A percentile compares a stretch with the other conserved stretches of the same genome.
phyloP scores from a whole-genome alignment of 2,329 filamentous ascomycete genomes.

The Colletotrichum acutatum region DNA sequence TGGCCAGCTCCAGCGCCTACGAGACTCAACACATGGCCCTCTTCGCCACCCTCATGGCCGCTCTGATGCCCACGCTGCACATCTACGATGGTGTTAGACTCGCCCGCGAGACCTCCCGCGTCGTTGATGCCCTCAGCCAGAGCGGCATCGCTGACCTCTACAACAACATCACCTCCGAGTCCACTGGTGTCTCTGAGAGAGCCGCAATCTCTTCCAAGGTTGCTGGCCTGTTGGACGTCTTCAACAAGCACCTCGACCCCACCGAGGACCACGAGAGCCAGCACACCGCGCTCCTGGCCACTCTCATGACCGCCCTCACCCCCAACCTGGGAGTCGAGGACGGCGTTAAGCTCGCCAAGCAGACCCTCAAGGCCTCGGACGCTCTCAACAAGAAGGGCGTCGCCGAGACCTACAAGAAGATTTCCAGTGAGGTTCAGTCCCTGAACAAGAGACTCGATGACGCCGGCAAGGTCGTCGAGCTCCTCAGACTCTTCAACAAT shows the following conservation, averaged over 20 bases:
- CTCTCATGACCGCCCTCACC: conserved; percentile 79
- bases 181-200: conserved; percentile 73
- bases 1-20: conserved; percentile 86
- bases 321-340: conserved; percentile 91
- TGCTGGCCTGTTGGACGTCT: conserved; percentile 75
- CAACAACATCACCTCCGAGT: conserved; percentile 70
- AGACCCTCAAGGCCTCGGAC: conserved; percentile 85
- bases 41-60: conserved; percentile 84
- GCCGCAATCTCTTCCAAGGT: conserved; percentile 79
- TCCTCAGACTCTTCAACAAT: conserved; percentile 82
- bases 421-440: conserved; percentile 70
- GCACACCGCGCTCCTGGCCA: conserved; percentile 91
- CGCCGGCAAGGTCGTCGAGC: conserved; percentile 75
- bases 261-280: conserved; percentile 92
- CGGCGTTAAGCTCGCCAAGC: conserved; percentile 82
- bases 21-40: conserved; percentile 96
- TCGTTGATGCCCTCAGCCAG: conserved; percentile 85
- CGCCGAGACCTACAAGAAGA: conserved; percentile 73
- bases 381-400: conserved; percentile 78
- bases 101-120: conserved; percentile 82
- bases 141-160: conserved; percentile 76
- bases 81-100: conserved; percentile 89
- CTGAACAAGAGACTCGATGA: conserved; percentile 77
- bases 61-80: conserved; percentile 84
- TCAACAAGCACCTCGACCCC: conserved; percentile 93